Base-by-base conservation (phyloP, 2,329 filamentous ascomycete species). In the Ceratocystis eucalypticola region DNA sequence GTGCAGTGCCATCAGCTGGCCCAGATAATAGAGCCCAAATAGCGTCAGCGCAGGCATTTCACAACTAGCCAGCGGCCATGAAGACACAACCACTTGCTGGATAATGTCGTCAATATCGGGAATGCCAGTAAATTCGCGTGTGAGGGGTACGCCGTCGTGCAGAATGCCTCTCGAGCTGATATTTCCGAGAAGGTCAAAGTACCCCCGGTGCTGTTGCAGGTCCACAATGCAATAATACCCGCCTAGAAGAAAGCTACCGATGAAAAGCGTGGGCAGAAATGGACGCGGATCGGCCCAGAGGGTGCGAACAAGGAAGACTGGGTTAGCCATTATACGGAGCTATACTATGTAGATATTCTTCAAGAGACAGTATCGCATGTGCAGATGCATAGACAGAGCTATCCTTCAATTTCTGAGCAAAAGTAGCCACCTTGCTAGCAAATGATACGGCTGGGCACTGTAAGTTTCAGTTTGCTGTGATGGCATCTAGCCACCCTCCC, bases 1-100 rank as follows among this genome's bases (percentile, higher is more conserved):
- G 17, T 72, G 69, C 62, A 71, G 33, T 15, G 71, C 65, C 28
- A 70, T 6, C 1, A 70, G 10, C 66, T 72, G 71, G 8, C 70
- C 70, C 3, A 64, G 59, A 59, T 71, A 69, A 46, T 70, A 71
- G 17, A 69, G 28, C 1, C 67, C 66, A 44, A 71, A 71, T 1
- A 72, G 20, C 1, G 69, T 68, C 22, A 71, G 50, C 0, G 63
- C 59, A 0, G 69, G 69, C 8, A 61, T 65, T 25, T 67, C 66
- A 4, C 70, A 70, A 8, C 48, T 64, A 8, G 70, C 64, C 28
- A 67, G 61, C 1, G 70, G 69, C 57, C 69, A 69, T 57, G 70
- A 70, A 45, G 70, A 69, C 4, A 62, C 50, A 12, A 72, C 67
- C 8, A 69, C 61, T 62, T 69, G 64, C 12, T 66, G 67, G 44